Evolutionary conservation across 495 filamentous ascomycete genomes (phyloP), one percentile per base, ranked within the genome.

Genomic region (Parathielavia appendiculata): DNA sequence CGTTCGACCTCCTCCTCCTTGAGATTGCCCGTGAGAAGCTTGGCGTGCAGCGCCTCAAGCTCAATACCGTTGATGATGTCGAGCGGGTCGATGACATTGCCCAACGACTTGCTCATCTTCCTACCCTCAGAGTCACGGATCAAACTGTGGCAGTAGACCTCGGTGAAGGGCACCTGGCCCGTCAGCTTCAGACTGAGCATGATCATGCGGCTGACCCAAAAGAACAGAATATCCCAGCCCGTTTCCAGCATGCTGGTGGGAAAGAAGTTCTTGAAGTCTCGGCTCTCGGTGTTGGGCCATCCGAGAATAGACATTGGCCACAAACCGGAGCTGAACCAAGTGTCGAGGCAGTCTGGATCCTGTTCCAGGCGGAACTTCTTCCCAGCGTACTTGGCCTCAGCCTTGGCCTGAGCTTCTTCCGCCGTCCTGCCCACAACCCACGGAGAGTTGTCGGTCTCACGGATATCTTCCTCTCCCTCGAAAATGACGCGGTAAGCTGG

Each of bases 121-220:
- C 89, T 79, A 44, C 88, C 88, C 51, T 91, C 87, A 6, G 80
- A 85, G 68, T 91, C 89, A 63, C 89, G 81, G 55, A 92, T 83
- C 30, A 91, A 74, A 49, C 63, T 65, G 70, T 92, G 88, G 62
- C 88, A 91, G 76, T 87, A 90, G 12, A 91, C 86, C 72, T 90
- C 87, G 43, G 73, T 81, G 75, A 91, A 91, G 10, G 57, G 61
- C 1, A 91, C 75, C 69, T 90, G 75, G 32, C 86, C 86, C 12
- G 87, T 90, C 71, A 92, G 72, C 71, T 91, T 89, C 38, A 91
- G 73, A 62, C 81, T 78, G 51, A 92, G 78, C 82, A 92, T 88
- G 66, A 92, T 86, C 89, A 92, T 92, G 51, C 88, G 73, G 17
- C 81, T 84, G 54, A 91, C 85, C 89, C 89, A 92, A 83, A 91